Base-by-base conservation (phyloP, 2,329 filamentous ascomycete species). In the Nothomitra cinnamomea region DNA sequence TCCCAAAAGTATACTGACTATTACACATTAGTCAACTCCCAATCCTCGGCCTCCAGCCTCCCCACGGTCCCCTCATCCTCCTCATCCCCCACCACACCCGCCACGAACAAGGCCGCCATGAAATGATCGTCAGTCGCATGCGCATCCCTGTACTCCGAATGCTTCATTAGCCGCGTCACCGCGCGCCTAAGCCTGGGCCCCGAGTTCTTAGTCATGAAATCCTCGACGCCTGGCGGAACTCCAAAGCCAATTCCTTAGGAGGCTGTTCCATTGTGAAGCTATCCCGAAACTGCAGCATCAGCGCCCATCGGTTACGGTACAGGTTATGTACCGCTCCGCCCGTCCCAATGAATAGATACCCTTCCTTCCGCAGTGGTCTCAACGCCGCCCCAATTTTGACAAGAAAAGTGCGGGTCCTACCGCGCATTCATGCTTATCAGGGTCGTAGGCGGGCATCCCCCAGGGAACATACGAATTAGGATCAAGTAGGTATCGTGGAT, bases 401-500 rank as follows among this genome's bases (percentile, higher is more conserved):
- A 58, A 79, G 76, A 60, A n/a, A 70, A 73, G 58, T 77, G 73
- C 0, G 76, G 74, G 57, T 78, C 74, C 60, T 74, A 79, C 7
- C 72, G 66, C 1, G 72, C 70, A 56, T 78, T 78, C 67, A 74
- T 72, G 38, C 68, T 72, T 54, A 78, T 65, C 53, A 83, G 70
- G 2, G 78, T 82, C 0, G 80, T 83, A 0, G 81, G 82, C 1
- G 82, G 82, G 59, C 78, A 82, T n/a, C 68, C 70, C 1, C 61
- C 58, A 0, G 80, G 81, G 58, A 85, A 85, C 80, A 85, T 85
- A 53, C 79, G 72, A 61, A 84, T 81, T 7, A 84, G 68, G 54
- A 85, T 75, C 2, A 85, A 72, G 61, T 79, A 85, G 0, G 78
- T 82, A 64, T 85, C 82, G 67, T 85, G 80, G 61, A 85, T 84